Evolutionary conservation across 148 eudicot species (phyloP).

Genomic region (Persicaria maculosa): DNA sequence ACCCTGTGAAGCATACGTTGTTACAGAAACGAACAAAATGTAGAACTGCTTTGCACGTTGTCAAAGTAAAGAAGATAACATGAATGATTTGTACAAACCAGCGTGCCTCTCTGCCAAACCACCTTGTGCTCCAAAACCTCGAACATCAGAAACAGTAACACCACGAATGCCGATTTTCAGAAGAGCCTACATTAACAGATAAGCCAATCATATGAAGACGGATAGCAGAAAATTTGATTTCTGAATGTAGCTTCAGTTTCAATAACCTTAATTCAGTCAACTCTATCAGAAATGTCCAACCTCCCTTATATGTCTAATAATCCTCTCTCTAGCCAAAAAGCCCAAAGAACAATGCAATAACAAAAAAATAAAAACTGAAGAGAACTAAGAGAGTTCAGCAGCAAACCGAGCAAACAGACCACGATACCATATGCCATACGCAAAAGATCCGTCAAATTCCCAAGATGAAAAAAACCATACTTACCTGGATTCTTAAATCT

Average conservation of each 20-base stretch:
- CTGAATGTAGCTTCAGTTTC: neutral
- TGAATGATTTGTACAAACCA: constrained; percentile 31
- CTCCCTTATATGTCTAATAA: no score
- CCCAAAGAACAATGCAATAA: no score
- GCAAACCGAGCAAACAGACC: neutral
- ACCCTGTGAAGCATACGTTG: constrained; percentile 37
- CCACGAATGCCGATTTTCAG: constrained; percentile 83
- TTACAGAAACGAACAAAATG: neutral
- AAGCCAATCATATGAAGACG: neutral
- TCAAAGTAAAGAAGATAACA: neutral
- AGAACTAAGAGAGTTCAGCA: neutral
- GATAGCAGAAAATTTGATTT: neutral
- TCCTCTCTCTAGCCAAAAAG: no score
- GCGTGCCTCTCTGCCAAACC: constrained; percentile 80
- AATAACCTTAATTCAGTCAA: neutral
- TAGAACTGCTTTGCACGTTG: neutral
- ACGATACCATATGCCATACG: neutral
- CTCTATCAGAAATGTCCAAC: neutral
- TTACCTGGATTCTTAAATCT: neutral
- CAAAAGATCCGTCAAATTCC: neutral
- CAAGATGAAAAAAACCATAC: neutral
- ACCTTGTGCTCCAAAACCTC: constrained; percentile 92
- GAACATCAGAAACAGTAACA: constrained; percentile 82
- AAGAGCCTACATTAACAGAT: constrained; percentile 47
- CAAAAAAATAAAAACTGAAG: no score